Percentiles rank a stretch among this genome's conserved stretches.
Conservation (phyloP, 192 early-diverging fungal species). For the Dissophora globulifera region DNA sequence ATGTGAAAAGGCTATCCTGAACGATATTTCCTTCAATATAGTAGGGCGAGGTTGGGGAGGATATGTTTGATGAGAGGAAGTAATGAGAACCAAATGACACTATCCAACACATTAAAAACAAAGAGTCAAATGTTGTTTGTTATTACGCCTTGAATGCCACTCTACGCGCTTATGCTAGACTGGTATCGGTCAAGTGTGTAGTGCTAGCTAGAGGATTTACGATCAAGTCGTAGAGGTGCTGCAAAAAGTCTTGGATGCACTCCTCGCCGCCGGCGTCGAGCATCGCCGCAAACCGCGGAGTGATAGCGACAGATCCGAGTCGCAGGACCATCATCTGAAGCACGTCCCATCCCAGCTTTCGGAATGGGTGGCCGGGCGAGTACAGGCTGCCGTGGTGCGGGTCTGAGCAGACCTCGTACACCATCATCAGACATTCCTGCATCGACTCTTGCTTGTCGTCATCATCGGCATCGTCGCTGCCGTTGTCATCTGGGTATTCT, state of each 20-base stretch:
- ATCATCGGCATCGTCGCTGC: neutral
- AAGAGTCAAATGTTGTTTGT: too few species aligned
- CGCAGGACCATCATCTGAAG: slow-evolving; percentile 23
- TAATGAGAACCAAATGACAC: too few species aligned
- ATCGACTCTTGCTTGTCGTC: slow-evolving; percentile 6
- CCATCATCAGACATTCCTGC: slow-evolving; percentile 38
- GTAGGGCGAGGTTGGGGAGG: too few species aligned
- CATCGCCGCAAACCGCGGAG: slow-evolving; percentile 21
- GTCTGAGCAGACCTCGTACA: slow-evolving; percentile 41
- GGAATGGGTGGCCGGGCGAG: slow-evolving; percentile 22
- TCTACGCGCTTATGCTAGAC: too few species aligned
- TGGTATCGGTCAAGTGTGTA: too few species aligned
- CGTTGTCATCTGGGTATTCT: neutral
- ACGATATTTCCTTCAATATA: too few species aligned
- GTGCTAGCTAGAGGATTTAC: too few species aligned
- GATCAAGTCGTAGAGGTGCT: slow-evolving; percentile 22
- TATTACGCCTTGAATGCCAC: too few species aligned
- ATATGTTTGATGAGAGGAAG: too few species aligned
- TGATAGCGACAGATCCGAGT: slow-evolving; percentile 15
- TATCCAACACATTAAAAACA: too few species aligned
- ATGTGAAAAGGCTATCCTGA: slow-evolving; percentile 33
- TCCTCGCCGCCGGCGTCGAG: slow-evolving; percentile 29
- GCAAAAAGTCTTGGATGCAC: slow-evolving; percentile 30
- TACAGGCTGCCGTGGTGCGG: slow-evolving; percentile 16
- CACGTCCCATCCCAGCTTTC: slow-evolving; percentile 28